Evolutionary conservation across 495 filamentous ascomycete genomes (phyloP), one percentile per base, ranked within the genome.

Genomic region (Pseudoneurospora amorphoporcata): DNA sequence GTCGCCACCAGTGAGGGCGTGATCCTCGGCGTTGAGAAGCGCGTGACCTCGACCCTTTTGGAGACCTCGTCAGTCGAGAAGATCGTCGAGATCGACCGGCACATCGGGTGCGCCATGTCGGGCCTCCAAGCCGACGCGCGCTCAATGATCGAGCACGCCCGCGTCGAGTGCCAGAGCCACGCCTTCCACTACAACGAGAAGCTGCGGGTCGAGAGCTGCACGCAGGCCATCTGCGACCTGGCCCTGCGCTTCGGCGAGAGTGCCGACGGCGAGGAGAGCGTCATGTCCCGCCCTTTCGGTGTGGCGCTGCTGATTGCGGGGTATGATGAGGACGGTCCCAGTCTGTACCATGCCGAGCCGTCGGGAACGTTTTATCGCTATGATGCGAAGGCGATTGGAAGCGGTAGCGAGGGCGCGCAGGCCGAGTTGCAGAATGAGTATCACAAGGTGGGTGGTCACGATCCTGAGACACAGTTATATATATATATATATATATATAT

Each of bases 351-450:
- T 80, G 95, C 95, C 69, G 95, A 99, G 83, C 95, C 95, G 14
- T 96, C 92, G 72, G 95, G 95, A 70, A 99, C 95, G 37, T 99
- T 99, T 81, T 99, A 99, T 83, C 90, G 96, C 77, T 99, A 98
- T 84, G 95, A 99, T 83, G 95, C 95, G 73, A 99, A 99, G 86
- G 95, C 95, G 47, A 99, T 99, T 80, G 95, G 95, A 16, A 96
- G 92, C 43, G 95, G 95, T 76, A 94, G 91, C 77, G 95, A 99
- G 83, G 95, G 95, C 72, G 95, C 95, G 32, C 95, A 99, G 84
- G 95, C 95, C 8, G 95, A 98, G 82, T 84, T 99, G 82, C 95
- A 99, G 83, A 97, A 97, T 75, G 95, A 98, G 82, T 99, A 97
- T 79, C 95, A 99, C 85, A 97, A 95, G 82, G 88, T 88, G 73